Conservation (phyloP, 208 protist species). For the Balamuthia mandrillaris region DNA sequence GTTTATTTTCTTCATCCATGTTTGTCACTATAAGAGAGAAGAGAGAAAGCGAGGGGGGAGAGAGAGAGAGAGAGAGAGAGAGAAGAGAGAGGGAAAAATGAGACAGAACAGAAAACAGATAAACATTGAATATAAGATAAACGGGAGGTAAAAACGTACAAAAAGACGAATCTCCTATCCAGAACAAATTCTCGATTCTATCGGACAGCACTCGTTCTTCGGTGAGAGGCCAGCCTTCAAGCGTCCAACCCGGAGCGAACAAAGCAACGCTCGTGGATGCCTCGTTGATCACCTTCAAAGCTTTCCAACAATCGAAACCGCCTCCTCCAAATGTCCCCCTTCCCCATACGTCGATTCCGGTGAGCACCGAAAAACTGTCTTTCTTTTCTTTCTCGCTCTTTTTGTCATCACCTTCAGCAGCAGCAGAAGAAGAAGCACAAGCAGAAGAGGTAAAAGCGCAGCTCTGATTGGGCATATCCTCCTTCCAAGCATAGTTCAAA, state of each 20-base stretch:
- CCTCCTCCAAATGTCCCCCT: conserved; percentile 74
- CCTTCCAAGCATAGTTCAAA: conserved; percentile 74
- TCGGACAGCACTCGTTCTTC: not conserved
- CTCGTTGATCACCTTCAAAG: conserved; percentile 47
- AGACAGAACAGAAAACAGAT: not conserved
- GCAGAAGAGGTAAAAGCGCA: too few relatives aligned
- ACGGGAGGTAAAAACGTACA: not conserved
- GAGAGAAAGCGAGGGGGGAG: not conserved
- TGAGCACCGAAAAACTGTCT: conserved; percentile 69
- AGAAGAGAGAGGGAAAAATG: not conserved
- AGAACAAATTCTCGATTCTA: conserved; percentile 1
- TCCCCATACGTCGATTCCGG: conserved; percentile 83
- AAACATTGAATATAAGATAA: not conserved
- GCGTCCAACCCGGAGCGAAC: conserved; percentile 83
- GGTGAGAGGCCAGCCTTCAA: conserved; percentile 66
- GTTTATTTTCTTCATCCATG: too few relatives aligned
- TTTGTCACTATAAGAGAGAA: not conserved
- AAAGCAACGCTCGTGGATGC: conserved; percentile 73
- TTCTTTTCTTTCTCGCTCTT: not conserved
- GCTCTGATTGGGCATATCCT: too few relatives aligned
- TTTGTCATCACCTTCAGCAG: too few relatives aligned
- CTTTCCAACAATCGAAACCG: conserved; percentile 70
- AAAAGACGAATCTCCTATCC: not conserved
- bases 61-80: not conserved
- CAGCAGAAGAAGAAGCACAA: too few relatives aligned